These are phyloP conservation scores for Cordyceps pruinosa DNA, from an alignment of 2,329 filamentous ascomycete genomes.

Conservation along the genomic window DNA sequence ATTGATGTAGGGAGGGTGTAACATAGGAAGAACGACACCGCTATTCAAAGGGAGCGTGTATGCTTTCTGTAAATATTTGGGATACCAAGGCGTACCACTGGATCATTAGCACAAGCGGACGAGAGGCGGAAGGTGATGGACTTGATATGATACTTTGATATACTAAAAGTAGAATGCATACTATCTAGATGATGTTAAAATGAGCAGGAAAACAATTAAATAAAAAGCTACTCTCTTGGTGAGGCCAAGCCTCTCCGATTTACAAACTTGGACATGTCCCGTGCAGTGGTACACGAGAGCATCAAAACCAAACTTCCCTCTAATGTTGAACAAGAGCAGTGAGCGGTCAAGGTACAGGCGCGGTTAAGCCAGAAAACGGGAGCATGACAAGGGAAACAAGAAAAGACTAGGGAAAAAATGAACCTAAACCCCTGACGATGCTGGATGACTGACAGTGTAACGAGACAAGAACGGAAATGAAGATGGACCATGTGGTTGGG, in stretches of 20 bases:
- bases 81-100: not conserved
- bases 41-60: not conserved
- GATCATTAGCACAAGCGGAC: not conserved
- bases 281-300: not conserved
- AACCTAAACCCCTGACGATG: constrained; percentile 10
- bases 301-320: not conserved
- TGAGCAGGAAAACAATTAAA: not conserved
- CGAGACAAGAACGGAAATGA: not conserved
- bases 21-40: not conserved
- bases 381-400: not conserved
- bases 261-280: not conserved
- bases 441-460: constrained; percentile 5
- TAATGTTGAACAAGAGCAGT: not conserved
- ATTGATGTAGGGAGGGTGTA: constrained; percentile 17
- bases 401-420: not conserved
- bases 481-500: not conserved
- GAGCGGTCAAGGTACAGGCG: not conserved
- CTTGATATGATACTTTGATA: not conserved
- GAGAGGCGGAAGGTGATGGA: not conserved
- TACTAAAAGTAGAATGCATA: not conserved
- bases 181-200: constrained; percentile 6
- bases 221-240: not conserved
- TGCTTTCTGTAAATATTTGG: not conserved
- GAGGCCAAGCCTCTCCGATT: not conserved
- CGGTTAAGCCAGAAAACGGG: not conserved